Evolutionary conservation across 345 rosid genomes (phyloP), one percentile per base, ranked within the genome.

Genomic region (Salix koriyanagi): DNA sequence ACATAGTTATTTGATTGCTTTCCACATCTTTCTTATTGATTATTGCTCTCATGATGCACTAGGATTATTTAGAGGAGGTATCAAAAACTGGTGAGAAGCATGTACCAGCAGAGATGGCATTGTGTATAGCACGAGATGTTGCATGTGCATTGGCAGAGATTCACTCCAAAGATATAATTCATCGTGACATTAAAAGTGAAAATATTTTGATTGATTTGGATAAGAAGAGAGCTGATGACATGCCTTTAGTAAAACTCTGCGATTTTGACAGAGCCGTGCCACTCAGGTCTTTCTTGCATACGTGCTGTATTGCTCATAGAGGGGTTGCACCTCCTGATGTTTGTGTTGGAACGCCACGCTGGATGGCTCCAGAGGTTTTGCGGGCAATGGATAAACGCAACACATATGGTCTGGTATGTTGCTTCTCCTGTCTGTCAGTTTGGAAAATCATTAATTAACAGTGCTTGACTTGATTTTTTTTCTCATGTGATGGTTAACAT

Each of bases 361-460:
- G 99, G 98, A 94, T 96, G 97, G 97, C 98, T 72, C 99, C 99
- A 12, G 99, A 96, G 84, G 98, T 96, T 77, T 77, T 93, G 66
- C 85, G 65, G 75, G 86, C 98, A 67, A 91, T 91, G 98, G 86
- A 89, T 73, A 84, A 91, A 64, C 87, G 44, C 5, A 85, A 67
- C 70, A 67, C 26, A 18, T 96, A 93, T 58, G 98, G 99, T 76
- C 83, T 96, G 86, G 99, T 93, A 89, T 75, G 85, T 75, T 80
- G 73, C 69, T 80, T 74, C 5, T 58, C 56, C 37, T 65, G 64
- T 58, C 64, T 65, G 64, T 58, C 13, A n/a, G 64, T 58, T 58
- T 58, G 64, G 25, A 58, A 58, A 58, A 3, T 71, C 46, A 60
- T 16, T 58, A 15, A 16, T 75, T 48, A 54, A 14, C 8, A 30